Conservation (phyloP, 441 rosid genomes). For the Capsella rubella region DNA sequence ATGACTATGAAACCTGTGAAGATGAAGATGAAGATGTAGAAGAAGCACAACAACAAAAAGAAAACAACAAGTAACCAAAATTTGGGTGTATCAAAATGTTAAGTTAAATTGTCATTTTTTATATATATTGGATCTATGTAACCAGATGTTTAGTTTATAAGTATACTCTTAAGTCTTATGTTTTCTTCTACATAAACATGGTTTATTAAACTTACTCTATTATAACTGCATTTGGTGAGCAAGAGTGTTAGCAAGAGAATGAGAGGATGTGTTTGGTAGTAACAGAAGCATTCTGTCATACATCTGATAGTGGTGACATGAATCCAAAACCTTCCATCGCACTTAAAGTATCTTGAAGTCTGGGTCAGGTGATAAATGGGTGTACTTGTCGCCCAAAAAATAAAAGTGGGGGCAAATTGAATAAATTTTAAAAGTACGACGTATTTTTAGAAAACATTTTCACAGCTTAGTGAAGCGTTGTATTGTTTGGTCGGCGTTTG, state of each 20-base stretch:
- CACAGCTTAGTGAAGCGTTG: slow-evolving; percentile 1
- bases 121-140: background rate
- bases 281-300: background rate
- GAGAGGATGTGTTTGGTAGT: background rate
- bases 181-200: background rate
- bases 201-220: background rate
- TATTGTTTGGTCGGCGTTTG: slow-evolving; percentile 22
- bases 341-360: background rate
- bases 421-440: background rate
- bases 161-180: background rate
- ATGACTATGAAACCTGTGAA: slow-evolving; percentile 30
- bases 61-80: background rate
- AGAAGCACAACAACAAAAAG: background rate
- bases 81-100: background rate
- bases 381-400: background rate
- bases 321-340: background rate
- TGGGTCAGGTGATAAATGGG: background rate
- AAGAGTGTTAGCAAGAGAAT: background rate
- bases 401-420: background rate
- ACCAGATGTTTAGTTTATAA: slow-evolving; percentile 5
- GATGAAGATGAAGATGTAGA: background rate
- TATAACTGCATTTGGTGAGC: background rate
- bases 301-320: background rate
- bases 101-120: background rate
- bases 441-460: background rate